Evolutionary conservation across 495 filamentous ascomycete genomes (phyloP).

Genomic region (Lophium mytilinum): DNA sequence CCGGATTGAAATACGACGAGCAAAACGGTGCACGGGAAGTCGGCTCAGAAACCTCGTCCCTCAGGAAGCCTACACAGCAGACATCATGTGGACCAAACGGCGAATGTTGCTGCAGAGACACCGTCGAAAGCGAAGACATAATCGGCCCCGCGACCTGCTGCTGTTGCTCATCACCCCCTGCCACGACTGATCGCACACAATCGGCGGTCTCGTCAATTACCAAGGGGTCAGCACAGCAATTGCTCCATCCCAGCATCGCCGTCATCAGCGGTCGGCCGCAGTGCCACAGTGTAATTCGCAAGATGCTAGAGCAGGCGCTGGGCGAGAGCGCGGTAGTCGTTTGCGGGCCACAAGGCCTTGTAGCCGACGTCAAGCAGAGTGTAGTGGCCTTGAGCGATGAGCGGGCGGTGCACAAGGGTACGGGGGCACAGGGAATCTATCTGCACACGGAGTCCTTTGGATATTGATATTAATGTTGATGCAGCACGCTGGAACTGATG

Average conservation of each 20-base stretch:
- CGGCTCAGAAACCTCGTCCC: not conserved
- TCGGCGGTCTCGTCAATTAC: slow-evolving; percentile 8
- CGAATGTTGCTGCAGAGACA: slow-evolving; percentile 46
- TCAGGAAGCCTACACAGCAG: not conserved
- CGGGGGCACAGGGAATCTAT: slow-evolving; percentile 70
- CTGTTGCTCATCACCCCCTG: slow-evolving; percentile 24
- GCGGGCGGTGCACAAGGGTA: slow-evolving; percentile 83
- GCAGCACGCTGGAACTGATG: too few species aligned
- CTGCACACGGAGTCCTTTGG: slow-evolving; percentile 40
- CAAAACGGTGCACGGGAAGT: slow-evolving; percentile 15
- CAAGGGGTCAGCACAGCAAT: slow-evolving; percentile 7
- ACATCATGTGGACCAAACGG: slow-evolving; percentile 35
- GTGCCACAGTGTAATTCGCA: slow-evolving; percentile 41
- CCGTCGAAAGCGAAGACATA: slow-evolving; percentile 41
- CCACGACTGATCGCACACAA: slow-evolving; percentile 5
- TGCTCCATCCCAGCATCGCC: slow-evolving; percentile 23
- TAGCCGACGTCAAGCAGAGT: slow-evolving; percentile 54
- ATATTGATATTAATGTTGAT: slow-evolving; percentile 17
- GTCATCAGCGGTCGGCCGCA: slow-evolving; percentile 39
- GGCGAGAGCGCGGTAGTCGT: slow-evolving; percentile 81
- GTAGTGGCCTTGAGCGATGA: slow-evolving; percentile 73
- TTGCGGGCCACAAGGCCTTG: slow-evolving; percentile 64
- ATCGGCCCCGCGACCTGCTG: slow-evolving; percentile 22
- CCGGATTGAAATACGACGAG: slow-evolving; percentile 6
- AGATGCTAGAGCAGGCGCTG: slow-evolving; percentile 58